Percentiles rank a stretch among this genome's conserved stretches.
These are phyloP conservation scores for Malassezia vespertilionis DNA, from an alignment of 1,284 basidiomycete species.

Conservation along the genomic window DNA sequence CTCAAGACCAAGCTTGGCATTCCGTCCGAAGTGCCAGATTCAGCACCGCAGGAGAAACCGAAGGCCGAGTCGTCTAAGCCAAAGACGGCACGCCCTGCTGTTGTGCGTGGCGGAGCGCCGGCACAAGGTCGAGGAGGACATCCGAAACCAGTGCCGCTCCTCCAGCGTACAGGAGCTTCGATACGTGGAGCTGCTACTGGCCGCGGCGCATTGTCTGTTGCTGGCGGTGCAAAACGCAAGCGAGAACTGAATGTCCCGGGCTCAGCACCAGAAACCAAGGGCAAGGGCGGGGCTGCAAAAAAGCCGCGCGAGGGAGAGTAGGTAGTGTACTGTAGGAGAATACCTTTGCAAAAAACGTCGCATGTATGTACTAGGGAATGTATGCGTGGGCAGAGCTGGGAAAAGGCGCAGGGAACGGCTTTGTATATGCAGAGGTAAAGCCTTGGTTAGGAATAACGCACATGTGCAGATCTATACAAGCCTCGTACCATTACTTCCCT, in stretches of 20 bases:
- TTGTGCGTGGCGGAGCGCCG: conserved; percentile 12
- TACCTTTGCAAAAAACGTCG: too few relatives aligned
- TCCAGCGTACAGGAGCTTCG: conserved; percentile 9
- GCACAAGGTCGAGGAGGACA: conserved; percentile 8
- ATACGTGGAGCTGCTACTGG: conserved; percentile 15
- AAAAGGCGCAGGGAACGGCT: too few relatives aligned
- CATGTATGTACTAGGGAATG: too few relatives aligned
- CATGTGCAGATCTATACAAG: too few relatives aligned
- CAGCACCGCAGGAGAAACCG: neutral
- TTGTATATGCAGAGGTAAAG: too few relatives aligned
- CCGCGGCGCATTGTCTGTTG: conserved; percentile 8
- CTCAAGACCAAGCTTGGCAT: conserved; percentile 28
- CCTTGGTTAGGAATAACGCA: too few relatives aligned
- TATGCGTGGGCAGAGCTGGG: too few relatives aligned
- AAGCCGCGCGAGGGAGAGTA: conserved; percentile 10
- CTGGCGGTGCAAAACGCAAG: conserved; percentile 15
- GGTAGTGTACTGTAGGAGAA: neutral
- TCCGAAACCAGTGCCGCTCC: conserved; percentile 16
- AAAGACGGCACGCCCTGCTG: conserved; percentile 9
- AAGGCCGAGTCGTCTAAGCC: neutral
- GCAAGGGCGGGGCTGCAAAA: conserved; percentile 5
- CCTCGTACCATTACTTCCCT: neutral
- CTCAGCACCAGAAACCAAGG: neutral
- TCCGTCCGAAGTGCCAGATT: neutral
- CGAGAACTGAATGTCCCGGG: conserved; percentile 8